Percentiles rank a stretch among this genome's conserved stretches.
Conservation (phyloP, 352 stramenopile genomes). For the Globisporangium heterothallicum region DNA sequence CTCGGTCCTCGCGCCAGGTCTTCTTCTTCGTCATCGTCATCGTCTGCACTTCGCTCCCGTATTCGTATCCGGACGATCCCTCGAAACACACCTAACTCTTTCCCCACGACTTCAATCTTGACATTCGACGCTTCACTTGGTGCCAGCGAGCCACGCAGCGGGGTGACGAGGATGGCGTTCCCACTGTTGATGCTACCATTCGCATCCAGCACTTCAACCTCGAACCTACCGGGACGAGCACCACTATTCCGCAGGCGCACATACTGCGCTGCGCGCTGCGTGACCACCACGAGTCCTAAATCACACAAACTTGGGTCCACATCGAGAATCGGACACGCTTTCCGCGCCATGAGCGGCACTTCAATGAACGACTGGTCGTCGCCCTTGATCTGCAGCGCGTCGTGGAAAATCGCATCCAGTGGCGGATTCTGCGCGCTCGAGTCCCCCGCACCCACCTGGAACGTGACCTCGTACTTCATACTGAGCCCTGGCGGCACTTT, state of each 20-base stretch:
- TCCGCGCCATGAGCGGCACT: constrained; percentile 52
- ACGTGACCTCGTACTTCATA: constrained; percentile 61
- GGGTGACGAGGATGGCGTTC: constrained; percentile 18
- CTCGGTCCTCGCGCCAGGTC: constrained; percentile 6
- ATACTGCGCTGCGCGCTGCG: constrained; percentile 42
- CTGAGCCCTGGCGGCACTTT: constrained; percentile 56
- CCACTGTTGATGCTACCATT: neutral
- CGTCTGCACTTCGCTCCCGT: constrained; percentile 15
- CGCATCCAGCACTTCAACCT: constrained; percentile 42
- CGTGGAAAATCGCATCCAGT: constrained; percentile 44
- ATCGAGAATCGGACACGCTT: constrained; percentile 50
- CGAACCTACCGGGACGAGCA: constrained; percentile 30
- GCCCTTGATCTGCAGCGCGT: constrained; percentile 46
- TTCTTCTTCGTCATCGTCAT: constrained; percentile 12
- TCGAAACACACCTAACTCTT: constrained; percentile 35
- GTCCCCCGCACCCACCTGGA: constrained; percentile 21
- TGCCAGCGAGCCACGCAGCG: constrained; percentile 22
- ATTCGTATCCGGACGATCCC: constrained; percentile 38
- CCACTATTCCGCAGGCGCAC: constrained; percentile 55
- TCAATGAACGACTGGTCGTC: constrained; percentile 58
- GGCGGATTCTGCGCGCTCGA: no score
- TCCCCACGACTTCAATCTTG: constrained; percentile 40
- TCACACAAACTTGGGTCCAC: constrained; percentile 49
- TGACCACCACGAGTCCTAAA: constrained; percentile 58
- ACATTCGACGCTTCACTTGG: constrained; percentile 31